Evolutionary conservation across 345 rosid species (phyloP).

Genomic region (Lenwebbia sp.): DNA sequence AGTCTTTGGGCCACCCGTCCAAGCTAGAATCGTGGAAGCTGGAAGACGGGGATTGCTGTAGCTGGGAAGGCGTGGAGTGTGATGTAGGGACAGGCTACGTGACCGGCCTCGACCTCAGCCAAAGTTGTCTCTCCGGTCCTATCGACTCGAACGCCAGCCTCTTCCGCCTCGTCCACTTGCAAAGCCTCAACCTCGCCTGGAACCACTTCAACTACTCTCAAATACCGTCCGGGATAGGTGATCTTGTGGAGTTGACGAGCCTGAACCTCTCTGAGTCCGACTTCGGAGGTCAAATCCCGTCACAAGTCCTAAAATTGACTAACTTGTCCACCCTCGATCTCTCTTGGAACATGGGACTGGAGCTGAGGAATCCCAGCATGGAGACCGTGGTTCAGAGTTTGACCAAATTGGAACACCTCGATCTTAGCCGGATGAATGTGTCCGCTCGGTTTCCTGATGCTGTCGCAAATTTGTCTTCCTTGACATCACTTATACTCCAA

Average conservation of each 20-base stretch:
- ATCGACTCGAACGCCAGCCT: conserved; percentile 4
- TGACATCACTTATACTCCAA: neutral
- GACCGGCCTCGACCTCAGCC: conserved; percentile 3
- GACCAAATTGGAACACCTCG: conserved; percentile 1
- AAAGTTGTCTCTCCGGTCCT: conserved; percentile 1
- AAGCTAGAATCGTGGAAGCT: neutral
- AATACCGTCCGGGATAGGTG: neutral
- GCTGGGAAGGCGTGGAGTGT: neutral
- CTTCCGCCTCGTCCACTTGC: conserved; percentile 6
- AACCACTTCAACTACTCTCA: neutral
- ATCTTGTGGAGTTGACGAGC: neutral
- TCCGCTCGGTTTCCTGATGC: neutral
- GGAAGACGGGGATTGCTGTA: neutral
- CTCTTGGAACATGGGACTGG: neutral
- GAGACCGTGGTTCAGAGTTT: neutral
- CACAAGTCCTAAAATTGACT: neutral
- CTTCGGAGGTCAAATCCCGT: conserved; percentile 7
- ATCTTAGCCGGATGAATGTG: neutral
- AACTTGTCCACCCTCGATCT: conserved; percentile 9
- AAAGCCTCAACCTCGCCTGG: neutral
- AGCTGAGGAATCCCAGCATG: neutral
- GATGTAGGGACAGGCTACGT: conserved; percentile 5
- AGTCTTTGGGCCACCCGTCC: neutral
- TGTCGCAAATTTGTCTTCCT: neutral
- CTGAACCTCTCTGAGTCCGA: conserved; percentile 3